phyloP scores from a whole-genome alignment of 768 basidiomycete genomes.

The Naematelia encephala region DNA sequence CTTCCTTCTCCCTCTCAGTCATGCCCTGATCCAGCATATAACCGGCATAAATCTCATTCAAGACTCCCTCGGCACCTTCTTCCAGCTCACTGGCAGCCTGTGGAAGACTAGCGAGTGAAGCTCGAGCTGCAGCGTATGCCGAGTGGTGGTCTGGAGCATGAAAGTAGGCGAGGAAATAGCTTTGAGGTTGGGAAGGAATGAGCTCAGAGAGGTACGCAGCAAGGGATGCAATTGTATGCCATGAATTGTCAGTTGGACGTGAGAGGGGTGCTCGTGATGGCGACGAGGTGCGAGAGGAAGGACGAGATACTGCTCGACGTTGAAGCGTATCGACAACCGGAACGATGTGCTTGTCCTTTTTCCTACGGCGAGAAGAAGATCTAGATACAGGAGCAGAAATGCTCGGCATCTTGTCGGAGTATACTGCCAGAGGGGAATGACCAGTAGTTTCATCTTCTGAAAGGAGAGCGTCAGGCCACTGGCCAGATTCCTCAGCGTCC shows the following conservation, averaged over 20 bases:
- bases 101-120: slow-evolving; percentile 24
- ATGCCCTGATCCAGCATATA: slow-evolving; percentile 11
- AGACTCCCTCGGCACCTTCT: slow-evolving; percentile 13
- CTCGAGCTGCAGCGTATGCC: slow-evolving; percentile 35
- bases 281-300: slow-evolving; percentile 15
- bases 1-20: neutral
- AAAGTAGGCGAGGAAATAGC: slow-evolving; percentile 36
- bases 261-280: slow-evolving; percentile 4
- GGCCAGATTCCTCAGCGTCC: slow-evolving; percentile 29
- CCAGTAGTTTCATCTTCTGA: neutral
- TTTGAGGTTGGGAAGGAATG: slow-evolving; percentile 20
- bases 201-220: slow-evolving; percentile 36
- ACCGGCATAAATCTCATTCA: slow-evolving; percentile 40
- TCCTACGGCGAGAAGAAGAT: slow-evolving; percentile 1
- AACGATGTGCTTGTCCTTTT: slow-evolving; percentile 20
- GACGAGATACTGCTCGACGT: slow-evolving; percentile 20
- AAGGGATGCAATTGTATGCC: slow-evolving; percentile 39
- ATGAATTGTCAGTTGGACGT: slow-evolving; percentile 19
- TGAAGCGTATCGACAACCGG: slow-evolving; percentile 39
- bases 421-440: neutral
- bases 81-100: slow-evolving; percentile 6
- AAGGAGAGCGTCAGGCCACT: slow-evolving; percentile 31
- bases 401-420: neutral
- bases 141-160: slow-evolving; percentile 41
- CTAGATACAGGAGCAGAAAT: neutral